Percentiles rank a stretch among this genome's conserved stretches.
These are phyloP conservation scores for Clausena lansium DNA, from an alignment of 345 rosid genomes.

Conservation along the genomic window DNA sequence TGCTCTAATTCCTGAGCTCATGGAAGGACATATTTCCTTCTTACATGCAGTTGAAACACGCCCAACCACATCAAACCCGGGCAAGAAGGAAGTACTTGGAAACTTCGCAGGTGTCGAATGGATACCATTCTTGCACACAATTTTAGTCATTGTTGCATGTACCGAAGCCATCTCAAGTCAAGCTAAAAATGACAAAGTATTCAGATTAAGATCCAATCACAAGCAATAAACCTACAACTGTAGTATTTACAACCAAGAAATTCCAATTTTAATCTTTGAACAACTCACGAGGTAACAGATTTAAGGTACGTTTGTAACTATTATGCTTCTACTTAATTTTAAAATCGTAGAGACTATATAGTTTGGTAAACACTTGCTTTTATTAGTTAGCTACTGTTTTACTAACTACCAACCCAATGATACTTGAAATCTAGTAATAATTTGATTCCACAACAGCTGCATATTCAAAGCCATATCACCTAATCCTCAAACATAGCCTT, in stretches of 20 bases:
- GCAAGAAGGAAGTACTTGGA: slow-evolving; percentile 51
- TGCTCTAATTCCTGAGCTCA: slow-evolving; percentile 43
- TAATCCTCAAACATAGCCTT: too few species aligned
- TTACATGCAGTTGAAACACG: slow-evolving; percentile 38
- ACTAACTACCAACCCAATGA: too few species aligned
- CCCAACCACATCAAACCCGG: slow-evolving; percentile 54
- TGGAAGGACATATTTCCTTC: slow-evolving; percentile 36
- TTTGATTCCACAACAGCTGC: too few species aligned
- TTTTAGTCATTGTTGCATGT: slow-evolving; percentile 47
- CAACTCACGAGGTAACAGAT: neutral
- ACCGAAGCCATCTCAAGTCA: slow-evolving; percentile 63
- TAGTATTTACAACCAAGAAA: neutral
- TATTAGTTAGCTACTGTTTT: too few species aligned
- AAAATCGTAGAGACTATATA: neutral
- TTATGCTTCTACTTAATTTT: neutral
- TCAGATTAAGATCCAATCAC: neutral
- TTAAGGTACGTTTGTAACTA: neutral
- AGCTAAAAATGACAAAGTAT: neutral
- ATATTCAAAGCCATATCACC: too few species aligned
- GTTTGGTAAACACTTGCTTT: too few species aligned
- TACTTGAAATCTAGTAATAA: too few species aligned
- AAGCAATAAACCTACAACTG: neutral
- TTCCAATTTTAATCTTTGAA: neutral
- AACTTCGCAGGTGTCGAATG: slow-evolving; percentile 47
- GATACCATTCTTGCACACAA: slow-evolving; percentile 52